Evolutionary conservation across 2,329 filamentous ascomycete genomes (phyloP), one percentile per base, ranked within the genome.

Genomic region (Pestalotiopsis sp.): DNA sequence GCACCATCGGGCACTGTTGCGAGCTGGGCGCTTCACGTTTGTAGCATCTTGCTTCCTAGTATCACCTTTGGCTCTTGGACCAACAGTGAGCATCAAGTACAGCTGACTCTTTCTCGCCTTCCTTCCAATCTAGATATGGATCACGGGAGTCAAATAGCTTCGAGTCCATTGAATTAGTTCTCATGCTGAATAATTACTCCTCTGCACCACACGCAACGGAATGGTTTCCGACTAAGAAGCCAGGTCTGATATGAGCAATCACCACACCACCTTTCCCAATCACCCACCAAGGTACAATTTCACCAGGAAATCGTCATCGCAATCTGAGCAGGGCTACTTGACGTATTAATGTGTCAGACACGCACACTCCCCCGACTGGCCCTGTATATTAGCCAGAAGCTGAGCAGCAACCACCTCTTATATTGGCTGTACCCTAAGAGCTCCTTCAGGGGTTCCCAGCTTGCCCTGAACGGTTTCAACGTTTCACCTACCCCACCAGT

Each of bases 401-500:
- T 17, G 20, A 52, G 20, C 20, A 52, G 59, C 31, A 20, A 20
- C 27, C 13, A 62, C 59, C 38, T 36, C 25, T 38, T 20, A 14
- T 39, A 62, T 36, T 36, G 31, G 31, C 31, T 36, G 31, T 36
- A 36, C 31, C 59, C 59, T 36, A 17, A 14, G 27, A 36, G 25
- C 27, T 62, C n/a, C 17, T 27, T 39, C 59, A 62, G 31, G 59
- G 59, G 59, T 39, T 62, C 13, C 59, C 45, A 52, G 45, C 45
- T 52, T 23, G 45, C 17, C 45, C 45, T 52, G 59, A 62, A 62
- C 59, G 31, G 59, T 62, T 62, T 62, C 59, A 36, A 62, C 31
- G 59, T 62, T 39, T 62, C 59, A 36, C 45, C 45, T 17, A 36
- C 59, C 59, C 59, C 27, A 36, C 59, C 31, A 38, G 27, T 20